Percentiles rank a stretch among this genome's conserved stretches.
These are phyloP conservation scores for Sinapis alba DNA, from an alignment of 441 rosid genomes.

Conservation along the genomic window DNA sequence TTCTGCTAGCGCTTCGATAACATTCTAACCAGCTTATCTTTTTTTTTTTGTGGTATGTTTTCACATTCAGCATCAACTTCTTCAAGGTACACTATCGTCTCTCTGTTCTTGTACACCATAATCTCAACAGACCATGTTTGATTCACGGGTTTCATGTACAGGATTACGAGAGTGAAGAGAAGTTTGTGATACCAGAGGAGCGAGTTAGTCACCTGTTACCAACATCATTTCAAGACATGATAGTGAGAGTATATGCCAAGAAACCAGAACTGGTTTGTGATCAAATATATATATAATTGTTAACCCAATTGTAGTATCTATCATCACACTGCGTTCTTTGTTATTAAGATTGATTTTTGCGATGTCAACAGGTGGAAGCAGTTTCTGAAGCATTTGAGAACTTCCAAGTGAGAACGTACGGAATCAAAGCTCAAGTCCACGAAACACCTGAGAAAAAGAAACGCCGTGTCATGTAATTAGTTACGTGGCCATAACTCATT, in stretches of 20 bases:
- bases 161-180: conserved; percentile 85
- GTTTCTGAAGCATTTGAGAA: conserved; percentile 91
- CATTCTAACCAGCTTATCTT: conserved; percentile 19
- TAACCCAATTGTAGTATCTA: neutral
- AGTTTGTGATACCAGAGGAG: conserved; percentile 70
- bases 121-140: neutral
- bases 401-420: conserved; percentile 82
- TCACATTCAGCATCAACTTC: conserved; percentile 75
- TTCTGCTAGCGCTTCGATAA: neutral
- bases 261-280: conserved; percentile 78
- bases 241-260: conserved; percentile 86
- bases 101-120: neutral
- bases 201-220: conserved; percentile 90
- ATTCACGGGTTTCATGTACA: conserved; percentile 27
- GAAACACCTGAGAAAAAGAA: conserved; percentile 91
- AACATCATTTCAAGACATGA: conserved; percentile 79
- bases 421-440: conserved; percentile 87
- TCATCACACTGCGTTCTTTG: neutral
- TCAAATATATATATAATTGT: neutral
- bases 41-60: conserved; percentile 14
- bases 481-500: neutral
- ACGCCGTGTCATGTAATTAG: conserved; percentile 40
- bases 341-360: neutral
- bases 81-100: conserved; percentile 64
- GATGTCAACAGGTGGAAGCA: conserved; percentile 61